phyloP scores from a whole-genome alignment of 495 filamentous ascomycete species.

The Mycothermus thermophilus region DNA sequence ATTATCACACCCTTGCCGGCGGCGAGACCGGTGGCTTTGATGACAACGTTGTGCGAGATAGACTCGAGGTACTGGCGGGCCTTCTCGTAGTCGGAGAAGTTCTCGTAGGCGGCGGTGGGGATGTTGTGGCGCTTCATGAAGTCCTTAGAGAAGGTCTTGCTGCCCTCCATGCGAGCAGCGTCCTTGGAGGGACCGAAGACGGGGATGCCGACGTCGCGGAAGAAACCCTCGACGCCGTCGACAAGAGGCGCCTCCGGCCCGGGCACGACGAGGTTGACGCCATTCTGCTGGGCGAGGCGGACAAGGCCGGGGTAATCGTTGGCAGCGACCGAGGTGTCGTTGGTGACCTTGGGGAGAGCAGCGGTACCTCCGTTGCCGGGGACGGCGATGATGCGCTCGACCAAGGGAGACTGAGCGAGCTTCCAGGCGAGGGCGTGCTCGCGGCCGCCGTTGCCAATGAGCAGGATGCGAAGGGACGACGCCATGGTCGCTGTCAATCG shows the following conservation, averaged over 20 bases:
- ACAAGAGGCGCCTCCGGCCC: conserved; percentile 93
- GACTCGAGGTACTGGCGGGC: conserved; percentile 64
- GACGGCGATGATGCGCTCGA: conserved; percentile 51
- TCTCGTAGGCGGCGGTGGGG: conserved; percentile 79
- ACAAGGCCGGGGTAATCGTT: conserved; percentile 70
- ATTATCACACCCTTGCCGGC: conserved; percentile 90
- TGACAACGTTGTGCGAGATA: conserved; percentile 63
- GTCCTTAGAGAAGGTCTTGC: conserved; percentile 94
- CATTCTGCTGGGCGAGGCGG: conserved; percentile 53
- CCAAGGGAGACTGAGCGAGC: conserved; percentile 60
- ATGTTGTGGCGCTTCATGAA: conserved; percentile 90
- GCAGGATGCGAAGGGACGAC: conserved; percentile 46
- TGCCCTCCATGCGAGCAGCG: conserved; percentile 86
- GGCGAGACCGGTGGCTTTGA: conserved; percentile 79
- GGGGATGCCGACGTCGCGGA: conserved; percentile 61
- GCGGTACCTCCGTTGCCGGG: conserved; percentile 89
- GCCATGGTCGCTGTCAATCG: conserved; percentile 4
- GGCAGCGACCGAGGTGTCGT: conserved; percentile 49
- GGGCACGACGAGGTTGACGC: conserved; percentile 74
- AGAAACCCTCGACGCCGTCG: conserved; percentile 73
- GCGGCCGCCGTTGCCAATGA: conserved; percentile 85
- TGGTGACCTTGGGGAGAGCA: conserved; percentile 53
- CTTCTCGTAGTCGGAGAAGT: conserved; percentile 68
- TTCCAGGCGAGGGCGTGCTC: conserved; percentile 96
- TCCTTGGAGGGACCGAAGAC: conserved; percentile 78